phyloP scores from a whole-genome alignment of 2,329 filamentous ascomycete genomes.

The Aspergillus ochraceoroseus region DNA sequence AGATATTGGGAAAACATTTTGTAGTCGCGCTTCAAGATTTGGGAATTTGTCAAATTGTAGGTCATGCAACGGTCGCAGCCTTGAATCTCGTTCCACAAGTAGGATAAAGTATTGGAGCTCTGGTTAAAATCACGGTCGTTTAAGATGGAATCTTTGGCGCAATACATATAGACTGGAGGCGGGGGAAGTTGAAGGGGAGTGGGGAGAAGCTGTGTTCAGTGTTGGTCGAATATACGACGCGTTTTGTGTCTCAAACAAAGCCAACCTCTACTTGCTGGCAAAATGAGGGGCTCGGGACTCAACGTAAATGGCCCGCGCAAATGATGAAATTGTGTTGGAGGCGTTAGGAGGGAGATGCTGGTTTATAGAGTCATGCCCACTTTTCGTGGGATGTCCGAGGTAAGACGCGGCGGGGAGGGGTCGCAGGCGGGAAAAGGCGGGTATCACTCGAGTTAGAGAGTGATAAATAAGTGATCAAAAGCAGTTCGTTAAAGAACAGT shows the following conservation, averaged over 20 bases:
- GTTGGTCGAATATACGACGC: constrained; percentile 13
- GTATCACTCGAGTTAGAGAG: constrained; percentile 3
- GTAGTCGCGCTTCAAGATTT: constrained; percentile 15
- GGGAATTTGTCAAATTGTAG: constrained; percentile 6
- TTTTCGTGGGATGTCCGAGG: constrained; percentile 17
- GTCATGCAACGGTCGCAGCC: constrained; percentile 11
- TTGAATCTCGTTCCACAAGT: constrained; percentile 2
- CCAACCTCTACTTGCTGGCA: no score
- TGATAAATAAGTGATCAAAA: neutral
- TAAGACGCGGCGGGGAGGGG: constrained; percentile 19
- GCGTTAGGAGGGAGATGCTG: neutral
- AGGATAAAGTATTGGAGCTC: constrained; percentile 4
- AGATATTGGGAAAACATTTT: constrained; percentile 26
- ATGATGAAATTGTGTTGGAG: constrained; percentile 5
- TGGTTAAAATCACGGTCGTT: constrained; percentile 11
- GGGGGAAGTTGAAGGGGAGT: neutral
- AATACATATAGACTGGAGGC: constrained; percentile 23
- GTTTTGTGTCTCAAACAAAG: constrained; percentile 8
- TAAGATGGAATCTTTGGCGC: constrained; percentile 13
- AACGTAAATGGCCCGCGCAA: neutral
- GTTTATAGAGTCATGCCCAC: constrained; percentile 20
- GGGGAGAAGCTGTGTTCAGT: constrained; percentile 5
- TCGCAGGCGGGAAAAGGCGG: constrained; percentile 9
- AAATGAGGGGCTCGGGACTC: neutral
- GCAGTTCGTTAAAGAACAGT: constrained; percentile 2